Base-by-base conservation (phyloP, 1,284 basidiomycete genomes). In the Malassezia brasiliensis region DNA sequence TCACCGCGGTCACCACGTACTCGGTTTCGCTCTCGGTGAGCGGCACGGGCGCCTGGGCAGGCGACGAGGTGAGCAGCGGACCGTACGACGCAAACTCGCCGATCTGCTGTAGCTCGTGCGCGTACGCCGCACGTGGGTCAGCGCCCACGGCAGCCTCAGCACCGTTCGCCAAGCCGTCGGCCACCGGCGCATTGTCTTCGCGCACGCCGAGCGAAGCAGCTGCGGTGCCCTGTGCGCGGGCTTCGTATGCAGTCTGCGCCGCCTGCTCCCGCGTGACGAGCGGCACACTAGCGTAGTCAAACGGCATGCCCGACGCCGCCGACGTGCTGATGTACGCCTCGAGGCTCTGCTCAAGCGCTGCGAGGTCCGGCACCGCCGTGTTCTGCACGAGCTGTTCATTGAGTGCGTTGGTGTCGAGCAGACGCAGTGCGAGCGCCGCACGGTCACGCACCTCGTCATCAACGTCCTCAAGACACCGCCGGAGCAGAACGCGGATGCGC, bases 371-470 rank as follows among this genome's bases (percentile, higher is more conserved):
- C 52, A 56, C 57, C 17, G 50, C 68, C 87, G 90, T 90, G 77
- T 96, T 89, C 77, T 87, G 89, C 62, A 96, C 83, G 71, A 91
- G 93, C 32, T 82, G 81, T 66, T 88, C 83, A 6, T 88, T 88
- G 53, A 99, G 79, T 14, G 81, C 77, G 61, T 86, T 83, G 74
- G 88, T 86, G 63, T 85, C 81, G 67, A 96, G 83, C 7, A 88
- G 52, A 22, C 64, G 62, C 81, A 77, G 83, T 77, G 94, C 96
- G 77, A 98, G 82, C 10, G 93, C 89, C 5, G 93, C 94, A 57
- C 94, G 87, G 76, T 99, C 94, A 50, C 94, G 85, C 59, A 99
- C 94, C 79, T 99, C 94, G 73, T 99, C 94, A 62, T 98, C 94
- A 17, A 96, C 89, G 76, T 99, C 94, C 74, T 98, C 94, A 63